Conservation (phyloP, 2,329 filamentous ascomycete genomes). For the Fusarium citri region DNA sequence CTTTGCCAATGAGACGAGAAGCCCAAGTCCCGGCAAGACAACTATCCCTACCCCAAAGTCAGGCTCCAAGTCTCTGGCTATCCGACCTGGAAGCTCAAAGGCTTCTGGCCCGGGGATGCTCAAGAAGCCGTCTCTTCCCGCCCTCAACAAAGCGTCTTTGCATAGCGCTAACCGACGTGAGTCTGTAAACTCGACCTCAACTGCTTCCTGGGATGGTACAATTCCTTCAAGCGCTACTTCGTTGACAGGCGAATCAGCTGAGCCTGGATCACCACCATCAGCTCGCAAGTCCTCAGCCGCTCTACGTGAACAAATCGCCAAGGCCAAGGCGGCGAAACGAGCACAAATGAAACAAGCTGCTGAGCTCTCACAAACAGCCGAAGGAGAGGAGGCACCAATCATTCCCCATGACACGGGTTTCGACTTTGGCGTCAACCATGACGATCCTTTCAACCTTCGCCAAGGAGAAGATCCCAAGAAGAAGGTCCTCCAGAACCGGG, state of each 20-base stretch:
- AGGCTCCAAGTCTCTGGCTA: constrained; percentile 60
- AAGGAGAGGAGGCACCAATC: constrained; percentile 50
- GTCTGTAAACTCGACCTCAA: constrained; percentile 33
- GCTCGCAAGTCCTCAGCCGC: constrained; percentile 78
- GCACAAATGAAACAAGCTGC: constrained; percentile 58
- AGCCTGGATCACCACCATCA: constrained; percentile 41
- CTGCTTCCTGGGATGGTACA: constrained; percentile 48
- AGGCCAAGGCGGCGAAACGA: constrained; percentile 85
- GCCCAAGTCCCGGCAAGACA: constrained; percentile 56
- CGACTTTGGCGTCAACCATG: constrained; percentile 63
- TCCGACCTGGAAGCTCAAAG: constrained; percentile 61
- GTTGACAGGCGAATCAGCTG: constrained; percentile 19
- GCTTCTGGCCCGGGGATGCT: constrained; percentile 66
- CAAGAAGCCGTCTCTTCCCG: constrained; percentile 65
- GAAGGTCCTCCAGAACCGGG: constrained; percentile 78
- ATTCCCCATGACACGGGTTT: constrained; percentile 59
- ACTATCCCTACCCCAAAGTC: constrained; percentile 51
- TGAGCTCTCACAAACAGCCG: constrained; percentile 17
- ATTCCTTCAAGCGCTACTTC: constrained; percentile 41
- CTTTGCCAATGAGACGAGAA: constrained; percentile 43
- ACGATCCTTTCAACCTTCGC: constrained; percentile 78
- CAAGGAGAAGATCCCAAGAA: constrained; percentile 68
- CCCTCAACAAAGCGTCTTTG: constrained; percentile 48
- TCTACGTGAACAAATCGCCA: constrained; percentile 90
- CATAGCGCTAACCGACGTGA: constrained; percentile 21